Evolutionary conservation across 768 basidiomycete genomes (phyloP).

Genomic region (Suillus paluster): DNA sequence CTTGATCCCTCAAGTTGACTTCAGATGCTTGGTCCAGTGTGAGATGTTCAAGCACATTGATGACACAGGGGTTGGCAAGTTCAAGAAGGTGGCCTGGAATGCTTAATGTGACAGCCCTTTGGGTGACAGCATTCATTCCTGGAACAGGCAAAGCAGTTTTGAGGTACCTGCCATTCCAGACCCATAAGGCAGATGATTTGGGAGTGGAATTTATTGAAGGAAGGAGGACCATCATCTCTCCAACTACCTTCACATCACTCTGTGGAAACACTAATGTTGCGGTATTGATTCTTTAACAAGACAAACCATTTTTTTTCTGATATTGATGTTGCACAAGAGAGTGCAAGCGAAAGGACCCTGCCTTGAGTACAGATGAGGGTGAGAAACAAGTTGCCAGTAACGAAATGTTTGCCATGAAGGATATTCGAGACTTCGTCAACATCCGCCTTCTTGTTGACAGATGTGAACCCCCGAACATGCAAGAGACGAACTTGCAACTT

Average conservation of each 20-base stretch:
- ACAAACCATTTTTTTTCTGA: no score
- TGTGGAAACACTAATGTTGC: background rate
- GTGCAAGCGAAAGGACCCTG: no score
- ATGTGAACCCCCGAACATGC: no score
- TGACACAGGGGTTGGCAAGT: background rate
- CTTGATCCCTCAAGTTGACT: background rate
- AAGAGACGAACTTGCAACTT: no score
- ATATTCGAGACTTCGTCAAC: background rate
- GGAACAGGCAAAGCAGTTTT: background rate
- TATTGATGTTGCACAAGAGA: no score
- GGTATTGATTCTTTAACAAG: background rate
- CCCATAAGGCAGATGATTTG: background rate
- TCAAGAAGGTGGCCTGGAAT: slow-evolving; percentile 4
- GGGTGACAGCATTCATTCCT: slow-evolving; percentile 2
- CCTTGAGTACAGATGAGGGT: no score
- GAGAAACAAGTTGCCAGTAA: no score
- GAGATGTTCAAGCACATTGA: background rate
- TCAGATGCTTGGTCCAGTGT: background rate
- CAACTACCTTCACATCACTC: slow-evolving; percentile 1
- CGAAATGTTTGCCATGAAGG: no score
- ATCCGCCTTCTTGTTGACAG: no score
- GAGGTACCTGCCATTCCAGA: slow-evolving; percentile 7
- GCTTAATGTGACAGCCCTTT: background rate
- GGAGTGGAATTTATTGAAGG: background rate
- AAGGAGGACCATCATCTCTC: slow-evolving; percentile 1